phyloP scores from a whole-genome alignment of 306 rosid genomes.

The Sophora flavescens region DNA sequence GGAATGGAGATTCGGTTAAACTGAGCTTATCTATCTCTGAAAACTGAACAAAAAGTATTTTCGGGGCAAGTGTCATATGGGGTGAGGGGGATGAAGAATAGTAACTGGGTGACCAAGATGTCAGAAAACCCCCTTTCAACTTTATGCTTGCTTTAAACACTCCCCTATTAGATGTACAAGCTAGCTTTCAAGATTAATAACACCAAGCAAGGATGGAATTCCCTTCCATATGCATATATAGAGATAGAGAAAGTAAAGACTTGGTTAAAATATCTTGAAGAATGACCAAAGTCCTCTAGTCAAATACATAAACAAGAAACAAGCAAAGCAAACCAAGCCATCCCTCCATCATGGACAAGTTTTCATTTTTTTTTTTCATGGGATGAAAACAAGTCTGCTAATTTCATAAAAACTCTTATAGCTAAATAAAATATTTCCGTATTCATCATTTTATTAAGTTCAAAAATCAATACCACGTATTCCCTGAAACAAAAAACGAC shows the following conservation, averaged over 20 bases:
- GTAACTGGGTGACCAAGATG: too few relatives aligned
- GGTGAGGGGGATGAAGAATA: too few relatives aligned
- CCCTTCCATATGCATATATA: slow-evolving; percentile 1
- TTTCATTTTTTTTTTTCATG: not conserved
- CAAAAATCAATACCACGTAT: not conserved
- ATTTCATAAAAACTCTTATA: not conserved
- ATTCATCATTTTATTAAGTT: not conserved
- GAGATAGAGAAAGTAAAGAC: not conserved
- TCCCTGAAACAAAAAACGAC: not conserved
- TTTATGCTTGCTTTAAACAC: slow-evolving; percentile 15
- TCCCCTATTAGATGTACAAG: not conserved
- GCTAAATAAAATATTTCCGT: not conserved
- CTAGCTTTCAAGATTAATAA: too few relatives aligned
- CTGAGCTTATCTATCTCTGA: slow-evolving; percentile 13
- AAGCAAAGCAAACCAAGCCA: not conserved
- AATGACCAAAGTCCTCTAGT: not conserved
- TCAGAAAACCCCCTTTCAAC: not conserved
- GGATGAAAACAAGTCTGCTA: slow-evolving; percentile 1
- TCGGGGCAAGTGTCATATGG: too few relatives aligned
- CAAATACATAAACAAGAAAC: not conserved
- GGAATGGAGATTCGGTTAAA: not conserved
- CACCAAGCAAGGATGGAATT: not conserved
- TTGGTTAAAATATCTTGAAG: not conserved
- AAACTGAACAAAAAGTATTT: too few relatives aligned
- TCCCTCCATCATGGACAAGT: not conserved